These are phyloP conservation scores for Phyllosticta citriasiana DNA, from an alignment of 2,329 filamentous ascomycete species.

Conservation along the genomic window DNA sequence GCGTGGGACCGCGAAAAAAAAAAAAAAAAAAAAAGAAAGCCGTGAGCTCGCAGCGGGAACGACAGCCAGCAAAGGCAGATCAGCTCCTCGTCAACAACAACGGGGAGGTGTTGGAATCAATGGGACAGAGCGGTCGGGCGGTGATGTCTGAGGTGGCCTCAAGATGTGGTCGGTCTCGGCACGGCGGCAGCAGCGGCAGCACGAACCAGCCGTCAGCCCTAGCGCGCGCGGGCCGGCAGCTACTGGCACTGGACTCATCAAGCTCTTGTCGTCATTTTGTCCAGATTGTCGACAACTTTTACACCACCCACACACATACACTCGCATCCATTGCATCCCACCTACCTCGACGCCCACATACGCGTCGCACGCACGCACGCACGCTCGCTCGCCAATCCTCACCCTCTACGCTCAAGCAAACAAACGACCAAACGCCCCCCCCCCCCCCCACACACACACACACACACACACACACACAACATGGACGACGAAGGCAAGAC, in stretches of 20 bases:
- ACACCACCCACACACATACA: too few relatives aligned
- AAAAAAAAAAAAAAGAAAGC: too few relatives aligned
- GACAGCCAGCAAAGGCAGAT: background rate
- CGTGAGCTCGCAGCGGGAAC: background rate
- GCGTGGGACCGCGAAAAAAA: background rate
- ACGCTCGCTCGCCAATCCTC: background rate
- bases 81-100: too few relatives aligned
- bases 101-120: too few relatives aligned
- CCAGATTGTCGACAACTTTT: too few relatives aligned
- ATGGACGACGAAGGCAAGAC: constrained; percentile 32
- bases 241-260: background rate
- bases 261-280: too few relatives aligned
- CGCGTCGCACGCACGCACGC: constrained; percentile 1
- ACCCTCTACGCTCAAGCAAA: background rate
- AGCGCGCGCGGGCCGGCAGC: background rate
- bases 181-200: too few relatives aligned
- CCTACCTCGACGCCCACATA: constrained; percentile 1
- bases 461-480: background rate
- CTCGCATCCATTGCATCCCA: background rate
- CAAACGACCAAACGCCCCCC: too few relatives aligned
- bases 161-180: too few relatives aligned
- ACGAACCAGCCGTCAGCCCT: background rate
- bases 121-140: too few relatives aligned
- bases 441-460: background rate
- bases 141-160: constrained; percentile 4